A percentile compares a stretch with the other conserved stretches of the same genome.
phyloP scores from a whole-genome alignment of 2,329 filamentous ascomycete genomes.

The Colletotrichum sublineola region DNA sequence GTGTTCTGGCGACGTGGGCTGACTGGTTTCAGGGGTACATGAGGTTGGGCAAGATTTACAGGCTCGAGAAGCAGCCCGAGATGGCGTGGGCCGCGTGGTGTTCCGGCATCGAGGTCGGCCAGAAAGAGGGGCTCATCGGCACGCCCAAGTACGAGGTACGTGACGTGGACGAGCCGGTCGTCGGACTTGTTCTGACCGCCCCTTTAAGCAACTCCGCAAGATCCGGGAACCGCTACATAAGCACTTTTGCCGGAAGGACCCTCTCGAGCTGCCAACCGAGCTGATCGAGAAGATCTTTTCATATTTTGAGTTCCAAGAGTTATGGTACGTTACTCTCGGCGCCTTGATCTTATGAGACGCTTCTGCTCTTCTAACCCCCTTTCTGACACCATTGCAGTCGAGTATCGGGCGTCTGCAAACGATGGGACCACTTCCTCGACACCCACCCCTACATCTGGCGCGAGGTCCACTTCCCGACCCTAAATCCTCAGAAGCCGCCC shows the following conservation, averaged over 20 bases:
- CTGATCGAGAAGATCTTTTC: constrained; percentile 54
- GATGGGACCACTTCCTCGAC: constrained; percentile 39
- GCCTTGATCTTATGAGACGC: no score
- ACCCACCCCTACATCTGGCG: constrained; percentile 41
- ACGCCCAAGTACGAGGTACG: constrained; percentile 53
- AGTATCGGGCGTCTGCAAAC: constrained; percentile 38
- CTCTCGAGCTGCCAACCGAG: constrained; percentile 53
- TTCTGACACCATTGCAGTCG: constrained; percentile 26
- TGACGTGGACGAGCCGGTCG: background rate
- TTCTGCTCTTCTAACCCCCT: background rate
- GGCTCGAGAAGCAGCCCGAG: constrained; percentile 53
- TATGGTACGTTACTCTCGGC: constrained; percentile 31
- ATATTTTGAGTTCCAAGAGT: constrained; percentile 49
- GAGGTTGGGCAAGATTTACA: constrained; percentile 56
- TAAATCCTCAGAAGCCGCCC: constrained; percentile 25
- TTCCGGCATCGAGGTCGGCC: constrained; percentile 54
- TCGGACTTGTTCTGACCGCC: background rate
- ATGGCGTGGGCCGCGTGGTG: constrained; percentile 57
- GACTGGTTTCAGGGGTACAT: constrained; percentile 55
- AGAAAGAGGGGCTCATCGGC: constrained; percentile 46
- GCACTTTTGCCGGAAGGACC: constrained; percentile 52
- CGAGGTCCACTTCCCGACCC: constrained; percentile 31
- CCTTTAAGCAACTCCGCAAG: constrained; percentile 51
- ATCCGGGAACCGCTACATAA: constrained; percentile 53
- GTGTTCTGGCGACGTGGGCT: constrained; percentile 8